Evolutionary conservation across 768 basidiomycete species (phyloP), one percentile per base, ranked within the genome.

Genomic region (Russula abietina): DNA sequence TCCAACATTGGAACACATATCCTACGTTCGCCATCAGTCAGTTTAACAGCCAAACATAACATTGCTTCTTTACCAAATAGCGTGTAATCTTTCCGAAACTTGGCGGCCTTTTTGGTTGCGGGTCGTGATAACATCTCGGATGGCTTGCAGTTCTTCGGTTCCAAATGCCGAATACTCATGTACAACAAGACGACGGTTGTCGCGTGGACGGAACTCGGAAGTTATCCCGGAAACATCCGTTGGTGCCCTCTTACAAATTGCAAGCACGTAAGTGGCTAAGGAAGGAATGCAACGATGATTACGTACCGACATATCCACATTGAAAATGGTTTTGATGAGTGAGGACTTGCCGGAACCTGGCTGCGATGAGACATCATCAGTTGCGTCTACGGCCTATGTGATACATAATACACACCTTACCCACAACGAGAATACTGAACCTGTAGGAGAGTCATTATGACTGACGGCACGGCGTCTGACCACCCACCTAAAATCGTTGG

Each of bases 401-500:
- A 22, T 12, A 11, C 2, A 24, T 0, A 39, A 17, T 16, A 41
- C 62, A 38, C 33, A 63, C 62, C 57, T 59, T 45, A 22, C 62
- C 62, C 11, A 54, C 36, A 19, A 58, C 57, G 52, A 63, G 57
- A 59, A 63, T 49, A 26, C 52, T 48, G 52, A 63, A 59, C 24
- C 62, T 63, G 38, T n/a, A n/a, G n/a, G n/a, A n/a, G n/a, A n/a
- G n/a, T n/a, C n/a, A n/a, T n/a, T n/a, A n/a, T 2, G 16, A 43
- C 41, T 8, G 2, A 28, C n/a, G 6, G 33, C 19, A 14, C 19
- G 3, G 17, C 16, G 10, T 39, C 19, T 26, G 45, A 28, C 22
- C 12, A 11, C 45, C 26, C 49, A 59, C 62, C 62, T 63, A 28
- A 38, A 58, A 19, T 52, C 41, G 3, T 59, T 30, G 19, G 57